Evolutionary conservation across 345 rosid species (phyloP).

Genomic region (Xanthoceras sorbifolium): DNA sequence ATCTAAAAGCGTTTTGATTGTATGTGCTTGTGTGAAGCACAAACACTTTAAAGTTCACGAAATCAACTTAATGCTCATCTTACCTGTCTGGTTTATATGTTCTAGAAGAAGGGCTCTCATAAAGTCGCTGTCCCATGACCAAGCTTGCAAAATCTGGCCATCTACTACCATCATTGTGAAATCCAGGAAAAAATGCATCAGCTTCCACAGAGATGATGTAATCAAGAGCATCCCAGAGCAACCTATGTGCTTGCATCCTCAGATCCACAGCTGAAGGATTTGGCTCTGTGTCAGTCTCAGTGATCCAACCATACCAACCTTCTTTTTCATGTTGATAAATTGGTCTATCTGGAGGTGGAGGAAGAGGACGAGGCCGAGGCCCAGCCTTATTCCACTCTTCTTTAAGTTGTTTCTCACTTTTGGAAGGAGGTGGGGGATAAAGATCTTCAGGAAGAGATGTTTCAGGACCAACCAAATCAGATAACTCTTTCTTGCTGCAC

Average conservation of each 20-base stretch:
- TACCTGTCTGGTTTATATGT: conserved; percentile 96
- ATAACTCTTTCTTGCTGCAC: conserved; percentile 73
- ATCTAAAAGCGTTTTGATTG: not conserved
- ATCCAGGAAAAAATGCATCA: conserved; percentile 91
- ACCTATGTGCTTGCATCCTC: conserved; percentile 84
- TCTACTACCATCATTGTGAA: conserved; percentile 78
- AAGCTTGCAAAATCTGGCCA: conserved; percentile 94
- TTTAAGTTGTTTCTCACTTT: conserved; percentile 67
- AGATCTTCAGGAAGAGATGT: conserved; percentile 53
- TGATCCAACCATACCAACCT: conserved; percentile 99
- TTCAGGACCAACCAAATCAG: conserved; percentile 85
- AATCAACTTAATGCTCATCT: conserved; percentile 5
- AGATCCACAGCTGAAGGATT: conserved; percentile 72
- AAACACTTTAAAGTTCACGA: conserved; percentile 2
- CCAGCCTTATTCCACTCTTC: conserved; percentile 95
- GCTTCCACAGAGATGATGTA: conserved; percentile 86
- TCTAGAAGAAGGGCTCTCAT: conserved; percentile 81
- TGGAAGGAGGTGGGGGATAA: conserved; percentile 46
- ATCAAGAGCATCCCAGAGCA: conserved; percentile 98
- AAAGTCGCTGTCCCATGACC: conserved; percentile 96
- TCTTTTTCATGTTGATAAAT: conserved; percentile 93
- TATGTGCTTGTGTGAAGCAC: not conserved
- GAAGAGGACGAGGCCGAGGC: conserved; percentile 97
- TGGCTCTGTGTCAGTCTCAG: conserved; percentile 80
- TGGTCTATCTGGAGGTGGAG: conserved; percentile 98